A percentile compares a stretch with the other conserved stretches of the same genome.
phyloP scores from a whole-genome alignment of 2,329 filamentous ascomycete species.

The Penicillium sp. region DNA sequence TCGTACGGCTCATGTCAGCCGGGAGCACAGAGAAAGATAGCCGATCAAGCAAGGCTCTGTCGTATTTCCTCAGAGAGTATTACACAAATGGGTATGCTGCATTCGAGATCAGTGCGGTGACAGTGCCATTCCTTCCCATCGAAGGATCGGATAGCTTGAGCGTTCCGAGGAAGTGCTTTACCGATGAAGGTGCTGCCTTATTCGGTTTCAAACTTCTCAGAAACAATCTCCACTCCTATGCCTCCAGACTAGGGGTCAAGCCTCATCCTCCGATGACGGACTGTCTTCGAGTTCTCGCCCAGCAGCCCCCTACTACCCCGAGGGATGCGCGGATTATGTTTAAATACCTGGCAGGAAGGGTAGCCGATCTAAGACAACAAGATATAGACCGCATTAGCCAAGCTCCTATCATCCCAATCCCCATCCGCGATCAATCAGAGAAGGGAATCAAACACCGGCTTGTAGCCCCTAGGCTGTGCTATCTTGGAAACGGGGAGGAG shows the following conservation, averaged over 20 bases:
- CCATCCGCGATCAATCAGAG: slow-evolving; percentile 32
- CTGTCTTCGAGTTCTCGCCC: slow-evolving; percentile 71
- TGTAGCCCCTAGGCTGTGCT: slow-evolving; percentile 70
- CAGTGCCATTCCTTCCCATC: slow-evolving; percentile 67
- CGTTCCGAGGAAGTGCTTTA: slow-evolving; percentile 73
- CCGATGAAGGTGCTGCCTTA: slow-evolving; percentile 70
- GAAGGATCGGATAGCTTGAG: slow-evolving; percentile 65
- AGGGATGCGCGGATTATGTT: slow-evolving; percentile 70
- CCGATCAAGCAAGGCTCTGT: slow-evolving; percentile 67
- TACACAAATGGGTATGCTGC: slow-evolving; percentile 70
- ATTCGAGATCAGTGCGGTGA: slow-evolving; percentile 58
- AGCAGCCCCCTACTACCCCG: slow-evolving; percentile 66
- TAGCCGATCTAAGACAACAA: slow-evolving; percentile 67
- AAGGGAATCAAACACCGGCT: slow-evolving; percentile 50
- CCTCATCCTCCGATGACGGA: slow-evolving; percentile 73
- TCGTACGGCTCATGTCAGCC: slow-evolving; percentile 74
- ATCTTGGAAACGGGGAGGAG: slow-evolving; percentile 68
- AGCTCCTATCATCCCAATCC: slow-evolving; percentile 70
- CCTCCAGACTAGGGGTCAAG: slow-evolving; percentile 81
- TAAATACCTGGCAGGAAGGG: slow-evolving; percentile 74
- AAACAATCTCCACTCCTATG: slow-evolving; percentile 73
- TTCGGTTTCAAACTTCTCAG: slow-evolving; percentile 78
- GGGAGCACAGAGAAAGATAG: slow-evolving; percentile 52
- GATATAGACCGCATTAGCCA: slow-evolving; percentile 60
- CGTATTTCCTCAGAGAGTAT: slow-evolving; percentile 79